phyloP scores from a whole-genome alignment of 1,139 yeast genomes.

The Protomyces inouyei region DNA sequence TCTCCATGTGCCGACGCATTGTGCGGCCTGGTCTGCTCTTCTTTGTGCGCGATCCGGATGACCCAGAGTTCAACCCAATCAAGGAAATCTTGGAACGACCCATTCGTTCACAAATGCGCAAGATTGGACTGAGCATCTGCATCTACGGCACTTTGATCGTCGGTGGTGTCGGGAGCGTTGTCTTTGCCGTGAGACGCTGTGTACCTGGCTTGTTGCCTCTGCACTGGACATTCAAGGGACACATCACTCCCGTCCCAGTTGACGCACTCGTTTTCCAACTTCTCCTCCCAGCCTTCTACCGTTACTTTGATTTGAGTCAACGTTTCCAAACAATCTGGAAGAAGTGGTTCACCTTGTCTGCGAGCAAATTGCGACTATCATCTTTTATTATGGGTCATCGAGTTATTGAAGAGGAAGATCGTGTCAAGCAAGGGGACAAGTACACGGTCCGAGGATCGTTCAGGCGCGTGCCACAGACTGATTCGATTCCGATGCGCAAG shows the following conservation, averaged over 20 bases:
- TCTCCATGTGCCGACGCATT: slow-evolving; percentile 74
- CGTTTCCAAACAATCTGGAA: slow-evolving; percentile 51
- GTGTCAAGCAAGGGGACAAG: slow-evolving; percentile 42
- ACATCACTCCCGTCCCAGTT: slow-evolving; percentile 37
- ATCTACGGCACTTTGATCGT: slow-evolving; percentile 71
- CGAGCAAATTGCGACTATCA: slow-evolving; percentile 61
- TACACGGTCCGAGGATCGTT: slow-evolving; percentile 75
- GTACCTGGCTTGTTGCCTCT: slow-evolving; percentile 39
- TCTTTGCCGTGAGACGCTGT: slow-evolving; percentile 50
- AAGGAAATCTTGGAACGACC: slow-evolving; percentile 84
- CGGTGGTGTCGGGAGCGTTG: slow-evolving; percentile 66
- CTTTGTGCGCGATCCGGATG: slow-evolving; percentile 91
- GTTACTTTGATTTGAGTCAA: slow-evolving; percentile 29
- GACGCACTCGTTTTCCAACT: slow-evolving; percentile 36
- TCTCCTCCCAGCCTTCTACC: slow-evolving; percentile 33
- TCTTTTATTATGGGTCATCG: slow-evolving; percentile 70
- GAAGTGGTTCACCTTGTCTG: slow-evolving; percentile 53
- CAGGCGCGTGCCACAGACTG: slow-evolving; percentile 82
- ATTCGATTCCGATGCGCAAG: slow-evolving; percentile 57
- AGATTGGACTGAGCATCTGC: slow-evolving; percentile 68
- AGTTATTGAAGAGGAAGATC: slow-evolving; percentile 58
- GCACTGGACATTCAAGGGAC: slow-evolving; percentile 12
- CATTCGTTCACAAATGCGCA: slow-evolving; percentile 61
- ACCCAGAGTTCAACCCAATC: slow-evolving; percentile 81
- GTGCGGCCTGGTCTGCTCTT: slow-evolving; percentile 84